phyloP scores from a whole-genome alignment of 441 rosid genomes.

The Pelargonium cotyledonis region DNA sequence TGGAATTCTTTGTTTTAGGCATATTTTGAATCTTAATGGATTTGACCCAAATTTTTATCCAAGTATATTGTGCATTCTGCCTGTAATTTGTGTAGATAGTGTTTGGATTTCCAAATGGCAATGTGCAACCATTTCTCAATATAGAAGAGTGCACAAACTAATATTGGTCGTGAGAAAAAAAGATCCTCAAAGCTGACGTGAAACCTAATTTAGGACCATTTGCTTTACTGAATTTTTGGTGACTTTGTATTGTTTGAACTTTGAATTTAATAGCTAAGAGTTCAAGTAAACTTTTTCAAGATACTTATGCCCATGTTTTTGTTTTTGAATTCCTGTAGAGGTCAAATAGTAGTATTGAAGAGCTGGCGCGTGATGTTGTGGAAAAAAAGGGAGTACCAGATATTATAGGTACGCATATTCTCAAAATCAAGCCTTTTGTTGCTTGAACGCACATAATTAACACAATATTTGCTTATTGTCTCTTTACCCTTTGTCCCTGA shows the following conservation, averaged over 20 bases:
- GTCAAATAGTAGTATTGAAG: conserved; percentile 67
- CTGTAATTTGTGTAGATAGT: not conserved
- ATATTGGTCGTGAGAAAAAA: too few species aligned
- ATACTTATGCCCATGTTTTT: not conserved
- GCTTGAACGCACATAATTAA: not conserved
- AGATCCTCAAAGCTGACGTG: not conserved
- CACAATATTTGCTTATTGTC: too few species aligned
- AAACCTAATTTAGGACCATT: not conserved
- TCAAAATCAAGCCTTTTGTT: not conserved
- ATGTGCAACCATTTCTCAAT: not conserved
- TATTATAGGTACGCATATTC: conserved; percentile 50
- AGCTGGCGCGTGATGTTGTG: conserved; percentile 54
- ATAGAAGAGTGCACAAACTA: not conserved
- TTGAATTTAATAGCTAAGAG: not conserved
- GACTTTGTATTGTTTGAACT: not conserved
- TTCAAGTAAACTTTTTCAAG: not conserved
- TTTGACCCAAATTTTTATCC: too few species aligned
- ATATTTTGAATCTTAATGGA: too few species aligned
- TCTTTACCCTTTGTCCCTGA: not conserved
- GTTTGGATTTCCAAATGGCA: not conserved
- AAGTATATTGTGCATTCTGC: not conserved
- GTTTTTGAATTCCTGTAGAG: conserved; percentile 33
- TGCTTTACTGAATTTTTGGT: not conserved
- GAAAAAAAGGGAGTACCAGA: conserved; percentile 88
- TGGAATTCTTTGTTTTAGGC: too few species aligned